phyloP scores from a whole-genome alignment of 1,139 yeast genomes.

The Lodderomyces margitis region DNA sequence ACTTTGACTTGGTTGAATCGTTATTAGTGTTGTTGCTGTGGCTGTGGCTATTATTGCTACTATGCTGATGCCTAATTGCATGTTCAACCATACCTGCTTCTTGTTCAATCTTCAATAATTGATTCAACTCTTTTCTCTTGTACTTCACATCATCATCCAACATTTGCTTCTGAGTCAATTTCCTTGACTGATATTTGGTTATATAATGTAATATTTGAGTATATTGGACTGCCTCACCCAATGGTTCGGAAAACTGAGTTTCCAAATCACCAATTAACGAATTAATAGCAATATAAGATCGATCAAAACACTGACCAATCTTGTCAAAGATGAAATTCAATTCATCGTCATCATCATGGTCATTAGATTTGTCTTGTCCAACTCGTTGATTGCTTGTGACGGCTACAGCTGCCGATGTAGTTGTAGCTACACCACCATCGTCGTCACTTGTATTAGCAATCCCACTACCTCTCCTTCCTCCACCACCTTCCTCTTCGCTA shows the following conservation, averaged over 20 bases:
- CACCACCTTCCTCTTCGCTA: slow-evolving; percentile 3
- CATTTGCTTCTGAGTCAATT: slow-evolving; percentile 63
- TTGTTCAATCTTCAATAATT: slow-evolving; percentile 38
- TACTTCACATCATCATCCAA: slow-evolving; percentile 54
- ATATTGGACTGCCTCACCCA: slow-evolving; percentile 79
- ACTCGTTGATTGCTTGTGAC: no score
- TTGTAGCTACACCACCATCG: background rate
- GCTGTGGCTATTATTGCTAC: no score
- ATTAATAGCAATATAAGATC: slow-evolving; percentile 65
- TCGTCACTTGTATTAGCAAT: background rate
- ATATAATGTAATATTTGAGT: slow-evolving; percentile 66
- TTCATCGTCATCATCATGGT: slow-evolving; percentile 23
- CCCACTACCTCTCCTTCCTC: background rate
- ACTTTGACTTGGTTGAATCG: background rate
- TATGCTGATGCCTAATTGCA: slow-evolving; percentile 27
- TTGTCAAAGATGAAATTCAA: slow-evolving; percentile 53
- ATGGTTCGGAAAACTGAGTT: slow-evolving; percentile 76
- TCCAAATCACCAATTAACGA: slow-evolving; percentile 67
- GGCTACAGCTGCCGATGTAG: no score
- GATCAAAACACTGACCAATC: slow-evolving; percentile 79
- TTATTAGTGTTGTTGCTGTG: background rate
- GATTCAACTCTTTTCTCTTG: slow-evolving; percentile 42
- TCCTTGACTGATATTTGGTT: slow-evolving; percentile 66
- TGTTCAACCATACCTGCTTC: slow-evolving; percentile 39
- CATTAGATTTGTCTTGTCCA: slow-evolving; percentile 18